phyloP scores from a whole-genome alignment of 805 yeast genomes.

The Yarrowia yakushimensis region DNA sequence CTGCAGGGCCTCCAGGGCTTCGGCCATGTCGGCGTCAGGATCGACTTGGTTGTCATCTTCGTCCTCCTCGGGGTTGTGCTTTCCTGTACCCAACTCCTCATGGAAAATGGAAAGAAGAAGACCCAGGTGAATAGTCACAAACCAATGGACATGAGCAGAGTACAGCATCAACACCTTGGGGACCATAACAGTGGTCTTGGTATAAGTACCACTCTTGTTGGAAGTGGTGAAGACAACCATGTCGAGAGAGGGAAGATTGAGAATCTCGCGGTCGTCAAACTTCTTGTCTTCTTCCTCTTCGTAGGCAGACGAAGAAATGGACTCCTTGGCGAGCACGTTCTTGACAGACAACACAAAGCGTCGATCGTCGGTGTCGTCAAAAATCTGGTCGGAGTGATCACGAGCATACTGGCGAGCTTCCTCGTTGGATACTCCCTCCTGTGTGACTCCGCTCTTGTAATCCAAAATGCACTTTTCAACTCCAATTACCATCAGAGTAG shows the following conservation, averaged over 20 bases:
- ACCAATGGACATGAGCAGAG: slow-evolving; percentile 22
- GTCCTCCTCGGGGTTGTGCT: not conserved
- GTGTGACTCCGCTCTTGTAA: not conserved
- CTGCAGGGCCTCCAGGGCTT: slow-evolving; percentile 15
- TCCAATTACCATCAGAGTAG: slow-evolving; percentile 3
- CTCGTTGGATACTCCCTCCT: not conserved
- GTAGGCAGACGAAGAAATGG: not conserved
- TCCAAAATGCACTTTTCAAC: not conserved
- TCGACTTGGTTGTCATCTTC: not conserved
- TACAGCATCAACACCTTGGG: slow-evolving; percentile 17
- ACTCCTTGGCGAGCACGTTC: slow-evolving; percentile 15
- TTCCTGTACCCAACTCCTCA: slow-evolving; percentile 16
- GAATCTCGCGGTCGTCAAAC: slow-evolving; percentile 29
- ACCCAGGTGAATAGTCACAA: slow-evolving; percentile 11
- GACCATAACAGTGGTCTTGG: not conserved
- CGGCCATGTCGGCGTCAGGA: not conserved
- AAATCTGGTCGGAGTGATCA: slow-evolving; percentile 15
- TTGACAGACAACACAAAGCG: slow-evolving; percentile 9
- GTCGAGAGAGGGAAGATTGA: slow-evolving; percentile 34
- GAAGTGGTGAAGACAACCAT: slow-evolving; percentile 30
- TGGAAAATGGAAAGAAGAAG: slow-evolving; percentile 4
- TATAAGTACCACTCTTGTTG: slow-evolving; percentile 23
- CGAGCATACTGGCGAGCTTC: slow-evolving; percentile 5
- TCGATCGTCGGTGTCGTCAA: slow-evolving; percentile 30
- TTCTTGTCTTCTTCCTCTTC: slow-evolving; percentile 26